Percentiles rank a stretch among this genome's conserved stretches.
These are phyloP conservation scores for Erigeron canadensis DNA, from an alignment of 129 eudicot genomes.

Conservation along the genomic window DNA sequence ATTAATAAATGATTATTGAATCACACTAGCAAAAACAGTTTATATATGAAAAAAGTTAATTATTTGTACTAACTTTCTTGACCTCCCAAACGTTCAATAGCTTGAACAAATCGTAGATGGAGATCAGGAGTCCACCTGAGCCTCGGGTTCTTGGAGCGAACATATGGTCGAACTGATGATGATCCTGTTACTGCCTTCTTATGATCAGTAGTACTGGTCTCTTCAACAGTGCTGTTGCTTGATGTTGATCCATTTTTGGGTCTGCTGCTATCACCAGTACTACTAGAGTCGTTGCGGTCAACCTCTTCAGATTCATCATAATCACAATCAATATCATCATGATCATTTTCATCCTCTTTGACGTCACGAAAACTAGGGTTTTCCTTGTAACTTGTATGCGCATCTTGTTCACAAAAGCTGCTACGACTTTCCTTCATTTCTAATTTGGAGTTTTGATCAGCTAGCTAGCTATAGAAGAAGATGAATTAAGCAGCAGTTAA, in stretches of 20 bases:
- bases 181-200: constrained; percentile 48
- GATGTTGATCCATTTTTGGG: constrained; percentile 48
- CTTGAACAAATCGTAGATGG: constrained; percentile 60
- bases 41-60: neutral
- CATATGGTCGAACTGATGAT: constrained; percentile 58
- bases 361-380: constrained; percentile 35
- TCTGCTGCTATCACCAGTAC: constrained; percentile 14
- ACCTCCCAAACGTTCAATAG: constrained; percentile 58
- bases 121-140: constrained; percentile 76
- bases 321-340: constrained; percentile 6
- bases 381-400: constrained; percentile 35
- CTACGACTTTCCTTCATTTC: constrained; percentile 39
- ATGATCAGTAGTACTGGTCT: constrained; percentile 48
- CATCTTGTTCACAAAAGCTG: constrained; percentile 34
- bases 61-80: constrained; percentile 51
- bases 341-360: constrained; percentile 27
- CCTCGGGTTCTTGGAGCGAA: constrained; percentile 64
- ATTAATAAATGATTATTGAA: too few species aligned
- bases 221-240: constrained; percentile 73
- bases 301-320: constrained; percentile 39
- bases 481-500: constrained; percentile 32
- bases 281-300: constrained; percentile 22
- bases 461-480: neutral
- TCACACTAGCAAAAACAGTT: neutral
- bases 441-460: constrained; percentile 22